Evolutionary conservation across 2,329 filamentous ascomycete genomes (phyloP).

Genomic region (Parafenestella ontariensis): DNA sequence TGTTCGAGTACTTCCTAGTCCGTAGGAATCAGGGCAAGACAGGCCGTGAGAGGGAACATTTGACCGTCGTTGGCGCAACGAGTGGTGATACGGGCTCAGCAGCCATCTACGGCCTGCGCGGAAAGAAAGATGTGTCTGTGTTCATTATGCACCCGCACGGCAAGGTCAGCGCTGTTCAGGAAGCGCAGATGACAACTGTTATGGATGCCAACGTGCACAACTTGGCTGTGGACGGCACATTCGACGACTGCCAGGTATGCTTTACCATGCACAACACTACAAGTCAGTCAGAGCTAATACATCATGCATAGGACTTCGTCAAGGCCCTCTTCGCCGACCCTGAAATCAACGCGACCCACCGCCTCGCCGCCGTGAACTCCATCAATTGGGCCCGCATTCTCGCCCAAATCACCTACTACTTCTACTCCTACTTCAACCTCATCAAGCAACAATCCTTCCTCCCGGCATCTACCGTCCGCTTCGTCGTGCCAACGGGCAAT

Average conservation of each 20-base stretch:
- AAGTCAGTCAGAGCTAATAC: constrained; percentile 24
- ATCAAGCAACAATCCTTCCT: constrained; percentile 66
- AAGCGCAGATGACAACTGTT: constrained; percentile 96
- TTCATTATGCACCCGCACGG: constrained; percentile 95
- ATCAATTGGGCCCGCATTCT: constrained; percentile 97
- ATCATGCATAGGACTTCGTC: constrained; percentile 81
- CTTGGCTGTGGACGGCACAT: constrained; percentile 85
- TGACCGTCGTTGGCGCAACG: constrained; percentile 52
- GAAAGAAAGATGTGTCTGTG: constrained; percentile 96
- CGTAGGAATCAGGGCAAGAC: constrained; percentile 74
- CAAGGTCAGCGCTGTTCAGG: constrained; percentile 88
- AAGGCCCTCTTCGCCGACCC: constrained; percentile 90
- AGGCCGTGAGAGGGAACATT: constrained; percentile 64
- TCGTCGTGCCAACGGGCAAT: constrained; percentile 93
- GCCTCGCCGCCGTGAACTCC: constrained; percentile 91
- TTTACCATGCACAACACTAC: background rate
- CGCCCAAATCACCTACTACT: constrained; percentile 97
- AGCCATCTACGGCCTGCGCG: constrained; percentile 91
- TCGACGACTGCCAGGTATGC: constrained; percentile 88
- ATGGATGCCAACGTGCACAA: constrained; percentile 93
- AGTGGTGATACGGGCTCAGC: constrained; percentile 78
- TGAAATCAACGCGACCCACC: constrained; percentile 80
- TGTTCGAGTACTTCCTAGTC: constrained; percentile 88
- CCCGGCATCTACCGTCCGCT: constrained; percentile 71
- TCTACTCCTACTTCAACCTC: constrained; percentile 90